Evolutionary conservation across 371 early-diverging fungal species (phyloP).

Genomic region (Lichtheimia hyalospora): DNA sequence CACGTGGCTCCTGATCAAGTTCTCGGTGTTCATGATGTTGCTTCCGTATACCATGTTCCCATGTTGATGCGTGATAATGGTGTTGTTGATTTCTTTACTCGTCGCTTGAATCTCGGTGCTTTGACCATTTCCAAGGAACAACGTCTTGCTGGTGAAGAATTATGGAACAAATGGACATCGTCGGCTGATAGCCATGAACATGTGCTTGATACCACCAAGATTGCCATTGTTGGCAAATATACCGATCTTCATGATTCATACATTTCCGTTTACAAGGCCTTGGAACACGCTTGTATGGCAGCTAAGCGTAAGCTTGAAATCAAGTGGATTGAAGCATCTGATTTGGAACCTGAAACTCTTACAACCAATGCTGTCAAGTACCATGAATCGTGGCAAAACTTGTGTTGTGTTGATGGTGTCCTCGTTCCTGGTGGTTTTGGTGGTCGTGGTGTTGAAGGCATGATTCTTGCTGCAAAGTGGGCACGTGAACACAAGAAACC

Average conservation of each 20-base stretch:
- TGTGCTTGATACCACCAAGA: conserved; percentile 79
- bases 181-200: conserved; percentile 79
- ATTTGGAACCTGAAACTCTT: conserved; percentile 81
- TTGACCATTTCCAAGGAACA: conserved; percentile 52
- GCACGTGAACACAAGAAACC: conserved; percentile 98
- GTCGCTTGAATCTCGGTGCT: conserved; percentile 74
- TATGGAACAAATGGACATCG: conserved; percentile 78
- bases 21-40: conserved; percentile 93
- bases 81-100: conserved; percentile 75
- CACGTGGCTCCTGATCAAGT: conserved; percentile 90
- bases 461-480: conserved; percentile 93
- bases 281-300: conserved; percentile 90
- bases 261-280: conserved; percentile 93
- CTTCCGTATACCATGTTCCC: conserved; percentile 96
- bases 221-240: conserved; percentile 97
- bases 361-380: conserved; percentile 82
- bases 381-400: conserved; percentile 90
- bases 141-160: conserved; percentile 54
- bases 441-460: conserved; percentile 95
- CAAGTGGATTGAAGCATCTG: conserved; percentile 93
- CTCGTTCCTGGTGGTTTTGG: conserved; percentile 99
- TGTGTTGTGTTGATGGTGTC: conserved; percentile 91
- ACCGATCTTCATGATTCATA: conserved; percentile 95
- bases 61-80: conserved; percentile 86
- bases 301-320: conserved; percentile 83